phyloP scores from a whole-genome alignment of 176 grass and related monocot genomes.

The Thalia dealbata region DNA sequence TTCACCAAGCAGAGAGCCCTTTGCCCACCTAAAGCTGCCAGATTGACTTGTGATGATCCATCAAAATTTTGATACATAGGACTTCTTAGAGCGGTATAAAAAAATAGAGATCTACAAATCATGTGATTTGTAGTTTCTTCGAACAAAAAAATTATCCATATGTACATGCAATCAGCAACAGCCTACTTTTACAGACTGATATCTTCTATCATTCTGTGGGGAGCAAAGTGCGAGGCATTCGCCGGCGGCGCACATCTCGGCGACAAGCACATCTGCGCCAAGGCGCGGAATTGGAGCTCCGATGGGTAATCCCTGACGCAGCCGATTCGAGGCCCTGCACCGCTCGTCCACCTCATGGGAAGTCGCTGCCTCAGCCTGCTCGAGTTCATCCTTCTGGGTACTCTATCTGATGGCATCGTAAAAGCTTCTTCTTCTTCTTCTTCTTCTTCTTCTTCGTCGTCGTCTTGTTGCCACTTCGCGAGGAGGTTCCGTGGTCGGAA shows the following conservation, averaged over 20 bases:
- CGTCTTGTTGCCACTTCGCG: constrained; percentile 11
- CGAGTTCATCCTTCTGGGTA: constrained; percentile 64
- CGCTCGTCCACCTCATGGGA: constrained; percentile 71
- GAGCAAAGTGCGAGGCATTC: constrained; percentile 19
- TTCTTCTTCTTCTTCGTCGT: constrained; percentile 12
- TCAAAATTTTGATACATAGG: too few species aligned
- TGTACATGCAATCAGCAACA: too few species aligned
- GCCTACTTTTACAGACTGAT: too few species aligned
- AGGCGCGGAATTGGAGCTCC: constrained; percentile 55
- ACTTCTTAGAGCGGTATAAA: too few species aligned
- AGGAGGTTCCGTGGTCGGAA: constrained; percentile 58
- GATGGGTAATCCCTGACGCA: constrained; percentile 79
- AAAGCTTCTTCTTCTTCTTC: constrained; percentile 19
- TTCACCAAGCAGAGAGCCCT: too few species aligned
- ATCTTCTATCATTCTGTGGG: background rate
- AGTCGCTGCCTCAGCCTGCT: constrained; percentile 81
- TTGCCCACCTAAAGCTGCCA: too few species aligned
- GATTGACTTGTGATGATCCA: too few species aligned
- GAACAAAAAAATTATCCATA: too few species aligned
- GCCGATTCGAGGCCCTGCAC: constrained; percentile 72
- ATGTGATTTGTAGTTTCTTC: too few species aligned
- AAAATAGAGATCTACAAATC: too few species aligned
- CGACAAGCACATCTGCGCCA: constrained; percentile 72
- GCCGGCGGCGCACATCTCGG: constrained; percentile 16
- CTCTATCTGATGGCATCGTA: constrained; percentile 57